Evolutionary conservation across 1,284 basidiomycete genomes (phyloP), one percentile per base, ranked within the genome.

Genomic region (Irpex rosettiformis): DNA sequence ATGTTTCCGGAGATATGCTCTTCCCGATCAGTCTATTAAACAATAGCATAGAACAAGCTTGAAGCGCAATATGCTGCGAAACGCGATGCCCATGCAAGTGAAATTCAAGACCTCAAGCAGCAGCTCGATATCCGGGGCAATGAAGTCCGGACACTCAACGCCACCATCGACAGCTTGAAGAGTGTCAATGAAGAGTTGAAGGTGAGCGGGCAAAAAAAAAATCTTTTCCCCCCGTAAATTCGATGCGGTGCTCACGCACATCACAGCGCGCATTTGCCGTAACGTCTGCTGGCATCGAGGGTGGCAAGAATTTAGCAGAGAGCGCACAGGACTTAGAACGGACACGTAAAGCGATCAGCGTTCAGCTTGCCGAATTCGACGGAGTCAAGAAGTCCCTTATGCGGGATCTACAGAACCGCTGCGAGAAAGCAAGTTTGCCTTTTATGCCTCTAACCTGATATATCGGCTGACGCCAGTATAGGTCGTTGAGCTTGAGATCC

Each of bases 401-500:
- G 92, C 90, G 94, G 53, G 97, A 99, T 79, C 78, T 99, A 64
- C 97, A 98, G 79, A 98, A 99, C 75, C 94, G 97, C 49, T 99
- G 97, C 74, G 97, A 99, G 80, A 99, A 99, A 88, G 95, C 93
- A 58, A 62, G 78, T 64, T 58, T 49, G 40, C 47, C 57, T 56
- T 57, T 27, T 16, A 22, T 6, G 43, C 24, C 16, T 53, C 58
- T 59, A 18, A 37, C 18, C 52, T 30, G 55, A 29, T 53, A 48
- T 56, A 28, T 28, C 43, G 28, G 59, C 58, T 61, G 55, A 52
- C 55, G 64, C 53, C n/a, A 7, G 62, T 65, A 18, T 67, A 96
- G 94, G 96, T 99, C 47, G 96, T 99, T 59, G 97, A 99, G 76
- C 86, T 99, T 52, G 97, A 99, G 76, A 98, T 99, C 66, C 96